phyloP scores from a whole-genome alignment of 441 rosid species.

The Omphalea diandra region DNA sequence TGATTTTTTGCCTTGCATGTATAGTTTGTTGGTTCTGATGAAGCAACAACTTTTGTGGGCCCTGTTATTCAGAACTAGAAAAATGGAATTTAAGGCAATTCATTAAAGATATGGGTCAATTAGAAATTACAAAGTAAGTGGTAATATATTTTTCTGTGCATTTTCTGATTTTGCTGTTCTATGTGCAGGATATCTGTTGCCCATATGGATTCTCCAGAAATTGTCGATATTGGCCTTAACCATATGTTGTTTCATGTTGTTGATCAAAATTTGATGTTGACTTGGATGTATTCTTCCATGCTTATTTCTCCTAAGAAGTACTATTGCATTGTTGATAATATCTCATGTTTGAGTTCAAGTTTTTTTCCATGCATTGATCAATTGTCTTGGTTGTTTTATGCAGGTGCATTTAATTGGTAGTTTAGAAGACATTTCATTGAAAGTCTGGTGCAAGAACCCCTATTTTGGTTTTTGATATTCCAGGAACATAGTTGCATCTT shows the following conservation, averaged over 20 bases:
- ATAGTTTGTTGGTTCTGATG: conserved; percentile 75
- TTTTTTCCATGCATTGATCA: background rate
- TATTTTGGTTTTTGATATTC: conserved; percentile 28
- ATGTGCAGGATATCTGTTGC: conserved; percentile 73
- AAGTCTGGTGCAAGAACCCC: conserved; percentile 41
- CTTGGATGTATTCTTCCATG: conserved; percentile 56
- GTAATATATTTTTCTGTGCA: background rate
- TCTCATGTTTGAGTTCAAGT: background rate
- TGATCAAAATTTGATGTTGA: conserved; percentile 35
- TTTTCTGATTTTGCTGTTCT: conserved; percentile 20
- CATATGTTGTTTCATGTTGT: conserved; percentile 64
- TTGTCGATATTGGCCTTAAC: conserved; percentile 61
- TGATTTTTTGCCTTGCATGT: conserved; percentile 15
- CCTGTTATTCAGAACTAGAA: conserved; percentile 63
- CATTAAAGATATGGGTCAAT: background rate
- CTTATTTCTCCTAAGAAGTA: background rate
- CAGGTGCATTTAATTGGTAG: conserved; percentile 90
- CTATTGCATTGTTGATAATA: background rate
- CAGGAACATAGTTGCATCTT: conserved; percentile 18
- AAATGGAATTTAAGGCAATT: conserved; percentile 57
- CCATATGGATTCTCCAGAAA: conserved; percentile 66
- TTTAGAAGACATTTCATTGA: conserved; percentile 57
- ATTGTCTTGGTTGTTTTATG: conserved; percentile 19
- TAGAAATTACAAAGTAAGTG: background rate
- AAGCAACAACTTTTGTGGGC: conserved; percentile 87